A percentile compares a stretch with the other conserved stretches of the same genome.
phyloP scores from a whole-genome alignment of 2,329 filamentous ascomycete species.

The Ascochyta lentis region DNA sequence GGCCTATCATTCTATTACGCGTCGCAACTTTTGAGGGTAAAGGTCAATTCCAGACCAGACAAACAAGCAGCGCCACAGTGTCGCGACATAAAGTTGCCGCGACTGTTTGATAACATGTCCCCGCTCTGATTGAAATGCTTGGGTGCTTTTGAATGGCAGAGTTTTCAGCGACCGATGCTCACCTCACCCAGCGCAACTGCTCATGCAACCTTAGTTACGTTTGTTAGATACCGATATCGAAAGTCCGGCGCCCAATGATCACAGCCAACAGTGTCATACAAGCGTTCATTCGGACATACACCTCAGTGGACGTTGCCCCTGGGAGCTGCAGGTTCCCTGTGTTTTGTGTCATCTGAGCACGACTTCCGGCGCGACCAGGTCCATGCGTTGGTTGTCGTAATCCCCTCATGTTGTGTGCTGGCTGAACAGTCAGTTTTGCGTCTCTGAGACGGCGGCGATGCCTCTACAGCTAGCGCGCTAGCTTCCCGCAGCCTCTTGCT shows the following conservation, averaged over 20 bases:
- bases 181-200: conserved; percentile 14
- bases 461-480: conserved; percentile 15
- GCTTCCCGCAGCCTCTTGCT: conserved; percentile 6
- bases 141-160: conserved; percentile 17
- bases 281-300: neutral
- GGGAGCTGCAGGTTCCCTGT: conserved; percentile 40
- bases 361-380: conserved; percentile 31
- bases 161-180: conserved; percentile 19
- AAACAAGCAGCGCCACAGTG: conserved; percentile 45
- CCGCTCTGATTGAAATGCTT: conserved; percentile 20
- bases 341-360: conserved; percentile 45
- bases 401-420: conserved; percentile 20
- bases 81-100: conserved; percentile 40
- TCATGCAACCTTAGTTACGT: conserved; percentile 25
- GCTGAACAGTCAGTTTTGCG: conserved; percentile 15
- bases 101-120: conserved; percentile 34
- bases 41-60: conserved; percentile 25
- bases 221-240: conserved; percentile 23
- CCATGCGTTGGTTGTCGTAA: conserved; percentile 35
- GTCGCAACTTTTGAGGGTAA: conserved; percentile 29
- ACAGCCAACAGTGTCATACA: conserved; percentile 2
- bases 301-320: conserved; percentile 27
- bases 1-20: conserved; percentile 26
- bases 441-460: conserved; percentile 16
- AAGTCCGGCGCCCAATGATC: conserved; percentile 29